Base-by-base conservation (phyloP, 495 filamentous ascomycete species). In the Hypoxylon trugodes region DNA sequence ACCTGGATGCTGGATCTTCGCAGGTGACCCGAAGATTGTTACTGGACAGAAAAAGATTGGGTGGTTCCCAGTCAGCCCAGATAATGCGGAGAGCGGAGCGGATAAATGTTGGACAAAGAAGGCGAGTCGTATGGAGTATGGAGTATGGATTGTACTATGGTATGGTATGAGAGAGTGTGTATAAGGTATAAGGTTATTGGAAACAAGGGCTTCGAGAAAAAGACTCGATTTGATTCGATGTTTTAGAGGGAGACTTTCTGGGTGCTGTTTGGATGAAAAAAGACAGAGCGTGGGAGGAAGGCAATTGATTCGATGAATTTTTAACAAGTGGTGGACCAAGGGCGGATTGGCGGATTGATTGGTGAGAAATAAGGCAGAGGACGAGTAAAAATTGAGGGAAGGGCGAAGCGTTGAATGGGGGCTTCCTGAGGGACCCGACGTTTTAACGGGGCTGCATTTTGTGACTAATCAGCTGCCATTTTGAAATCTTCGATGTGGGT, bases 221-320 rank as follows among this genome's bases (percentile, higher is more conserved):
- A 15, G 63, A 22, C 48, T 52, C 52, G 47, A 67, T 69, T 59
- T 72, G 69, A 72, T 72, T 72, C 68, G 69, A 69, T 65, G 69
- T 67, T 62, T 52, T 62, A 59, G 52, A 35, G 59, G 55, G 54
- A 64, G 64, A 65, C 61, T 68, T 72, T 69, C 61, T 57, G 65
- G 69, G 55, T 61, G 68, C 64, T 72, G 59, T 61, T 65, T 69
- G 68, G 69, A 61, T 69, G 69, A 63, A 72, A 69, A 66, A 63
- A 61, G 53, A 65, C 50, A 61, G 67, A 59, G 69, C 69, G 64
- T 65, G 59, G 69, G 48, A 50, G 48, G 59, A 55, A 37, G 66
- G 57, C 69, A 70, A 72, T 56, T 72, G 69, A 72, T 72, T 72
- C 69, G 69, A 72, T 66, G 60, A 40, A 62, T 65, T 70, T 63